Conservation (phyloP, 2,329 filamentous ascomycete species). For the Cladophialophora chaetospira region DNA sequence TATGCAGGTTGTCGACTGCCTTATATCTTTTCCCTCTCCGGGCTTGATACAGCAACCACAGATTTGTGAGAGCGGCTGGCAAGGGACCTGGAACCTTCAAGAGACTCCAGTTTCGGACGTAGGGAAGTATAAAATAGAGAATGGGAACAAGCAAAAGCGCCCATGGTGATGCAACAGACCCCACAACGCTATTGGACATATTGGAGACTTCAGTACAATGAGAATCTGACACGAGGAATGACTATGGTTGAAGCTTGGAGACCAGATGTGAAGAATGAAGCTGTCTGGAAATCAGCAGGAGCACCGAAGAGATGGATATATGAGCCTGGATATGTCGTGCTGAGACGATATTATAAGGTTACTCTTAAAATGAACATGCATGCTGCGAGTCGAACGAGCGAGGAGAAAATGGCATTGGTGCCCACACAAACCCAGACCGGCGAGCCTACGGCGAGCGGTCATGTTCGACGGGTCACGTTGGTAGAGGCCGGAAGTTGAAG, state of each 20-base stretch:
- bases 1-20: conserved; percentile 71
- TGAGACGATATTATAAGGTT: background rate
- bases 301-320: too few relatives aligned
- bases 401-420: conserved; percentile 14
- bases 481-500: conserved; percentile 14
- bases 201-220: conserved; percentile 1
- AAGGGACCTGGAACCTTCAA: conserved; percentile 54
- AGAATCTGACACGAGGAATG: background rate
- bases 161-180: conserved; percentile 38
- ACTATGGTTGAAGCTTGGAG: too few relatives aligned
- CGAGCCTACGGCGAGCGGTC: conserved; percentile 5
- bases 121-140: conserved; percentile 61
- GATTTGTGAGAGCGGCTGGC: conserved; percentile 68
- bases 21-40: conserved; percentile 67
- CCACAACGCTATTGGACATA: conserved; percentile 20
- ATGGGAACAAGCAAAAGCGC: conserved; percentile 53
- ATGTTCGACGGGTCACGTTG: conserved; percentile 13
- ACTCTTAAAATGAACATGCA: too few relatives aligned
- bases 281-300: too few relatives aligned
- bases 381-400: background rate
- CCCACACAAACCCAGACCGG: conserved; percentile 9
- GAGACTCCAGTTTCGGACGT: conserved; percentile 58
- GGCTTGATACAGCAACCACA: conserved; percentile 73
- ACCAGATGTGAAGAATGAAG: too few relatives aligned
- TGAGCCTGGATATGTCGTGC: background rate